Evolutionary conservation across 345 rosid species (phyloP).

Genomic region (Populus nigra): DNA sequence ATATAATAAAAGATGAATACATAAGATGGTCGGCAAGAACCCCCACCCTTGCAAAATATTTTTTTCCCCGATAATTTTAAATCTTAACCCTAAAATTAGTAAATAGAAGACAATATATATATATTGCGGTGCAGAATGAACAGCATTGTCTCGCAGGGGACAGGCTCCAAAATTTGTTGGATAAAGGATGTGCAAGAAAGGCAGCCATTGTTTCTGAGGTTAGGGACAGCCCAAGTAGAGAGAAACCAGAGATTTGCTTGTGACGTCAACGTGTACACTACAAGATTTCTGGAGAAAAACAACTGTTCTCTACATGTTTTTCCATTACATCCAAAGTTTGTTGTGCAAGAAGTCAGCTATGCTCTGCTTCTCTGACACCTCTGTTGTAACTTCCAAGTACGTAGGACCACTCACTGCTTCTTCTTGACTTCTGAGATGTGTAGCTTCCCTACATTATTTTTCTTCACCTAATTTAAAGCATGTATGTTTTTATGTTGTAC

Average conservation of each 20-base stretch:
- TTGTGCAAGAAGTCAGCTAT: background rate
- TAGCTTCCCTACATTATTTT: background rate
- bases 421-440: no score
- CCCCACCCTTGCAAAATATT: no score
- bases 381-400: background rate
- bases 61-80: no score
- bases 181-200: background rate
- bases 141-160: background rate
- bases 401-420: conserved; percentile 4
- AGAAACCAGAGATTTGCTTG: background rate
- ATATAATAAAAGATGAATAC: fast-evolving
- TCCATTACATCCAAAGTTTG: background rate
- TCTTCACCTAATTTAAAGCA: background rate
- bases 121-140: background rate
- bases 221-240: background rate
- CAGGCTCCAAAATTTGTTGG: background rate
- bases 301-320: background rate
- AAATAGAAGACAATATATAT: no score
- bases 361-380: background rate
- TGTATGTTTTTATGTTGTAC: no score
- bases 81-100: no score
- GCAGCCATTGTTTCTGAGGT: background rate
- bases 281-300: background rate
- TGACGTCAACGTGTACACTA: background rate
- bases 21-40: no score